phyloP scores from a whole-genome alignment of 2,329 filamentous ascomycete genomes.

The Aspergillus sp. region DNA sequence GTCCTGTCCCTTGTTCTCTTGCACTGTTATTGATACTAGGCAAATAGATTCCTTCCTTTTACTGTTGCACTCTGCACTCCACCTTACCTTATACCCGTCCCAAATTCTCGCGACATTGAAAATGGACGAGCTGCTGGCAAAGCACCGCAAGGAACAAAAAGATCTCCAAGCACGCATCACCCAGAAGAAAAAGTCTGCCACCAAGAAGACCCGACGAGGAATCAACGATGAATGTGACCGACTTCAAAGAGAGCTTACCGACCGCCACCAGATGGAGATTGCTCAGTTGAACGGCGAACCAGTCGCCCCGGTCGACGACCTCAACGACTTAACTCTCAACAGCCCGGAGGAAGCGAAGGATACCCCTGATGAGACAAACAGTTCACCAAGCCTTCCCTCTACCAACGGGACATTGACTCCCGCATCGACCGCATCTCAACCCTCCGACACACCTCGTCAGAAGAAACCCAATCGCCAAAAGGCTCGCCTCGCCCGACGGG shows the following conservation, averaged over 20 bases:
- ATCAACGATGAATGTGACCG: conserved; percentile 64
- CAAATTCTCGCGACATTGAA: not conserved
- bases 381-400: not conserved
- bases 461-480: conserved; percentile 91
- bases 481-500: conserved; percentile 82
- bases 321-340: conserved; percentile 34
- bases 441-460: conserved; percentile 20
- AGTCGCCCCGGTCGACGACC: conserved; percentile 19
- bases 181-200: conserved; percentile 95
- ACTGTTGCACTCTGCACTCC: no score
- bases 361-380: conserved; percentile 1
- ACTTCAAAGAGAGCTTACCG: conserved; percentile 55
- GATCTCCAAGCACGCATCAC: conserved; percentile 83
- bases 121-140: conserved; percentile 75
- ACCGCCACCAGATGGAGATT: conserved; percentile 53
- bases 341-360: conserved; percentile 17
- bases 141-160: conserved; percentile 83
- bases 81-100: not conserved
- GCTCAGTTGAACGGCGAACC: conserved; percentile 42
- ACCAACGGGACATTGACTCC: conserved; percentile 8
- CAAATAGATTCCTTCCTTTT: conserved; percentile 2
- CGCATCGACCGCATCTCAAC: conserved; percentile 15
- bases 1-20: not conserved
- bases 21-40: not conserved
- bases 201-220: conserved; percentile 72